These are phyloP conservation scores for Capsicum pubescens DNA, from an alignment of 257 asterid species.

Conservation along the genomic window DNA sequence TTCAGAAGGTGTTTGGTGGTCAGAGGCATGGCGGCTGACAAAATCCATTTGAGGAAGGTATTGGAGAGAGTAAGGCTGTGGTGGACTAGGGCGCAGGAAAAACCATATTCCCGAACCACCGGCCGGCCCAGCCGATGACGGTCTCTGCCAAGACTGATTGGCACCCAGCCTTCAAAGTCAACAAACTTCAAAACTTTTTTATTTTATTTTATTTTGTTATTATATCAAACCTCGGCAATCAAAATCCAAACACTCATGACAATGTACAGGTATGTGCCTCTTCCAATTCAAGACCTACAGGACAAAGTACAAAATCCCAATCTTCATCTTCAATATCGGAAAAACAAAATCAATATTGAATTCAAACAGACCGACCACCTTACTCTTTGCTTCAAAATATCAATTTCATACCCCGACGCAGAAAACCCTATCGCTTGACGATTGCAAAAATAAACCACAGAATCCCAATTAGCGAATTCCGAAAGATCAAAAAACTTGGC, in stretches of 20 bases:
- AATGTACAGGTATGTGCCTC: not conserved
- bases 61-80: conserved; percentile 75
- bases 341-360: too few species aligned
- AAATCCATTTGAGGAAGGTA: conserved; percentile 90
- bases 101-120: conserved; percentile 88
- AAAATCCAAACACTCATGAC: conserved; percentile 39
- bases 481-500: not conserved
- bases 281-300: not conserved
- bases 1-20: conserved; percentile 36
- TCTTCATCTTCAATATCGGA: not conserved
- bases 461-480: conserved; percentile 2
- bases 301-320: not conserved
- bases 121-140: conserved; percentile 80
- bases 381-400: too few species aligned
- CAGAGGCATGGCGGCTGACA: conserved; percentile 66
- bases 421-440: conserved; percentile 7
- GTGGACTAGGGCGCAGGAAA: conserved; percentile 71
- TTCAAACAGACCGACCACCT: too few species aligned
- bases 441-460: not conserved
- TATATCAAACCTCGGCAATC: conserved; percentile 34
- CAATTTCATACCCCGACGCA: not conserved
- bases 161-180: conserved; percentile 92
- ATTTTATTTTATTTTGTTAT: too few species aligned
- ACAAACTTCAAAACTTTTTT: too few species aligned
- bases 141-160: conserved; percentile 92